Evolutionary conservation across 331 rosid genomes (phyloP).

Genomic region (Quercus phellos): DNA sequence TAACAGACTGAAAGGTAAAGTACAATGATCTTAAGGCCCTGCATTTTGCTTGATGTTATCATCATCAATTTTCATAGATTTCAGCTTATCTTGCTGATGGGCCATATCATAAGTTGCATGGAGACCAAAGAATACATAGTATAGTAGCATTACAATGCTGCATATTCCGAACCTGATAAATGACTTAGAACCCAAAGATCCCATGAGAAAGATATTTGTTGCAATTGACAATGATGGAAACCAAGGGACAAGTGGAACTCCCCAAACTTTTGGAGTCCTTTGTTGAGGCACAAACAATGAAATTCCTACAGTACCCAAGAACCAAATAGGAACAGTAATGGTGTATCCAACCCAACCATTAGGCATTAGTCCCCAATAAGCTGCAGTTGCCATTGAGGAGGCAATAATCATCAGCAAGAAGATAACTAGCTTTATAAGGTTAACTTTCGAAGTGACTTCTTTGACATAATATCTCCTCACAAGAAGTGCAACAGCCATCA

Average conservation of each 20-base stretch:
- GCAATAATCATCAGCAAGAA: slow-evolving; percentile 52
- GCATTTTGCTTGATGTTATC: slow-evolving; percentile 2
- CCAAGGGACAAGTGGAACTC: slow-evolving; percentile 85
- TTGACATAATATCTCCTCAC: slow-evolving; percentile 71
- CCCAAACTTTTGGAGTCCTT: slow-evolving; percentile 68
- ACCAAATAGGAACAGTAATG: slow-evolving; percentile 57
- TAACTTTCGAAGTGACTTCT: slow-evolving; percentile 41
- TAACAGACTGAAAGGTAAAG: not conserved
- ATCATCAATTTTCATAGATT: slow-evolving; percentile 1
- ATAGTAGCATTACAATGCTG: slow-evolving; percentile 47
- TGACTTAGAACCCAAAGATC: slow-evolving; percentile 45
- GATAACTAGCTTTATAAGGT: slow-evolving; percentile 32
- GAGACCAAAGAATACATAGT: slow-evolving; percentile 62
- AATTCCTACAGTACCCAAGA: slow-evolving; percentile 55
- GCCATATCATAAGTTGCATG: slow-evolving; percentile 83
- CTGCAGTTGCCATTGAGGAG: slow-evolving; percentile 63
- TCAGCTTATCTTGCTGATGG: slow-evolving; percentile 33
- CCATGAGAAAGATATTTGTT: slow-evolving; percentile 65
- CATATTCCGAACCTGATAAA: slow-evolving; percentile 67
- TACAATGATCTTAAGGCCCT: slow-evolving; percentile 8
- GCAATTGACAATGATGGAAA: slow-evolving; percentile 73
- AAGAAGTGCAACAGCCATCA: slow-evolving; percentile 75
- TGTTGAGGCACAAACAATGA: slow-evolving; percentile 47
- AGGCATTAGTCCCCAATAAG: slow-evolving; percentile 57
- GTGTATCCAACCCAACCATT: slow-evolving; percentile 59